These are phyloP conservation scores for Neonectria ditissima DNA, from an alignment of 2,329 filamentous ascomycete genomes.

Conservation along the genomic window DNA sequence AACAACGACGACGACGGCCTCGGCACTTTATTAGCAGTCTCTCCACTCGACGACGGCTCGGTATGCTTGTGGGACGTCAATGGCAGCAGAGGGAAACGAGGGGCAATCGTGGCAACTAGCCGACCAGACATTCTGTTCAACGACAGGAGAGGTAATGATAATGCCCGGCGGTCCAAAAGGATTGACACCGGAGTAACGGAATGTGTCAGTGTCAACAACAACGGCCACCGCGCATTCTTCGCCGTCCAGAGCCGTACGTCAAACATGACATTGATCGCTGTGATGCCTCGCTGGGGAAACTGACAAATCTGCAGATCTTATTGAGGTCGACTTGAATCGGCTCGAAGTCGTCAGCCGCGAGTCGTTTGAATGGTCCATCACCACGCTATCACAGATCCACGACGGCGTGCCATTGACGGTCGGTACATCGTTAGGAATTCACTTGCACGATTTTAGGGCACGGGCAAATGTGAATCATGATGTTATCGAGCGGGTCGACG, in stretches of 20 bases:
- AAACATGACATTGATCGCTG: neutral
- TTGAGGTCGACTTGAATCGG: constrained; percentile 84
- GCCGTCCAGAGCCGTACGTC: constrained; percentile 77
- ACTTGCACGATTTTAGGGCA: constrained; percentile 82
- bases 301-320: constrained; percentile 61
- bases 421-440: constrained; percentile 83
- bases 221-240: constrained; percentile 77
- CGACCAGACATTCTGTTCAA: constrained; percentile 74
- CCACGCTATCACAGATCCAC: constrained; percentile 78
- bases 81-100: constrained; percentile 64
- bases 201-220: constrained; percentile 82
- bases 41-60: constrained; percentile 86
- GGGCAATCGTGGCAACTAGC: constrained; percentile 75
- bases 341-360: constrained; percentile 76
- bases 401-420: constrained; percentile 80
- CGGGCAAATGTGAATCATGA: constrained; percentile 49
- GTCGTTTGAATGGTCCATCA: constrained; percentile 84
- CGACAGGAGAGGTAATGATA: constrained; percentile 59
- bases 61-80: constrained; percentile 88
- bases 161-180: constrained; percentile 67
- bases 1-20: constrained; percentile 61
- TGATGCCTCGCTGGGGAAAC: neutral
- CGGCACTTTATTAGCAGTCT: constrained; percentile 69
- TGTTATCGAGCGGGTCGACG: constrained; percentile 52
- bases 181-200: constrained; percentile 82